Base-by-base conservation (phyloP, 2,329 filamentous ascomycete genomes). In the Pseudocercospora eumusae region DNA sequence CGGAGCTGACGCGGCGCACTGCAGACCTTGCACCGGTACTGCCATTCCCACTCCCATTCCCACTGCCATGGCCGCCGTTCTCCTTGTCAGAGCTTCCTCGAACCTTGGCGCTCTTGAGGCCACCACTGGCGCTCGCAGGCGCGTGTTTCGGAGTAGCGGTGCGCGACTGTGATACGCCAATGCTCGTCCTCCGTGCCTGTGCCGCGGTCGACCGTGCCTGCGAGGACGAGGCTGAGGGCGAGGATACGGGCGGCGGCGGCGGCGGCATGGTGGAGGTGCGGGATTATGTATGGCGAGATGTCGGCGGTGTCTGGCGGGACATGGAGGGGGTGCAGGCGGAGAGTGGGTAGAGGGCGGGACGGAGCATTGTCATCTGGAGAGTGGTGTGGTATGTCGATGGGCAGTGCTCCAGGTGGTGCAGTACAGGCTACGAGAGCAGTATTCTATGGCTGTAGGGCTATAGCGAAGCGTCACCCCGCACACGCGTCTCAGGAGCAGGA, bases 41-140 rank as follows among this genome's bases (percentile, higher is more conserved):
- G 31, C 59, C 33, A 25, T 58, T 54, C 8, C 47, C 64, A 28
- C 11, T 15, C 6, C 4, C 28, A 31, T 31, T 31, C 15, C 36
- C 36, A 40, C 36, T 40, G 36, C 36, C 36, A 40, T 40, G 36
- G 53, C 59, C 53, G 7, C 60, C 62, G 52, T 66, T 68, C 56
- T 72, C 70, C 65, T 68, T 71, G 47, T 71, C 69, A n/a, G 64
- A 66, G 50, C 68, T 66, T 28, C 67, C 67, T 63, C 68, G 58
- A 40, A 64, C 57, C 57, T 70, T 71, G 56, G 64, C 57, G 28
- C 61, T 66, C 20, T 64, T 62, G 28, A 66, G 56, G 20, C 57
- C 63, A 33, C 62, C 66, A 31, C 64, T 59, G n/a, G 55, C 57
- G 40, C 56, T 25, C 45, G 50, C 57, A 55, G 60, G 59, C 18